phyloP scores from a whole-genome alignment of 2,329 filamentous ascomycete genomes.

The Aureobasidium sp. region DNA sequence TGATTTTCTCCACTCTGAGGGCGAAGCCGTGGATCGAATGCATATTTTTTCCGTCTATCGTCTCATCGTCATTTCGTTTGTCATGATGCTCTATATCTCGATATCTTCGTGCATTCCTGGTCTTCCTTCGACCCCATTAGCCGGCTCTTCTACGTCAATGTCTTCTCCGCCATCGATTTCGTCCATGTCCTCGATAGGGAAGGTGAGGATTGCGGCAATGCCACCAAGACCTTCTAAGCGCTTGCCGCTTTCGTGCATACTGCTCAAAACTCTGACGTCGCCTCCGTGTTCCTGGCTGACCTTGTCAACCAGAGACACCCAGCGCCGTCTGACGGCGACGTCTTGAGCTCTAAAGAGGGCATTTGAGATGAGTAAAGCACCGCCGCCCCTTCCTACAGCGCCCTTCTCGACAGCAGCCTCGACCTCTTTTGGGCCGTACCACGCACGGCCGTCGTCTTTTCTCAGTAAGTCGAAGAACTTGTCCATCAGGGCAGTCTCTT shows the following conservation, averaged over 20 bases:
- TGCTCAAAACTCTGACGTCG: constrained; percentile 82
- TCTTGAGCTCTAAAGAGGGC: constrained; percentile 78
- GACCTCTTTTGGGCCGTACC: constrained; percentile 81
- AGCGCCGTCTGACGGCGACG: constrained; percentile 66
- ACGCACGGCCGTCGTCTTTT: constrained; percentile 78
- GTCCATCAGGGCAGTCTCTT: constrained; percentile 79
- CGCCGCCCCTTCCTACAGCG: constrained; percentile 79
- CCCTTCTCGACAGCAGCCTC: constrained; percentile 77
- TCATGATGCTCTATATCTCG: constrained; percentile 18
- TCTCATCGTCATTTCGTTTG: constrained; percentile 12
- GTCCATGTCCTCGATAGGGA: constrained; percentile 63
- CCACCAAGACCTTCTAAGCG: constrained; percentile 76
- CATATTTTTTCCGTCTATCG: background rate
- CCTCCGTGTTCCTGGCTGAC: constrained; percentile 77
- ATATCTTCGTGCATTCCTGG: constrained; percentile 20
- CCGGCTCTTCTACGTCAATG: constrained; percentile 18
- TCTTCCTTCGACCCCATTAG: constrained; percentile 21
- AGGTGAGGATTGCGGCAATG: constrained; percentile 85
- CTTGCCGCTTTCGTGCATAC: constrained; percentile 88
- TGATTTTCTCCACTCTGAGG: background rate
- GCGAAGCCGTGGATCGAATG: background rate
- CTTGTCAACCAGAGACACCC: constrained; percentile 78
- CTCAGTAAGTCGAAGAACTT: constrained; percentile 71
- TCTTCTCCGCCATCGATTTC: constrained; percentile 31
- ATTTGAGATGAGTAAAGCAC: constrained; percentile 80